Evolutionary conservation across 345 rosid species (phyloP), one percentile per base, ranked within the genome.

Genomic region (Aquilaria sinensis): DNA sequence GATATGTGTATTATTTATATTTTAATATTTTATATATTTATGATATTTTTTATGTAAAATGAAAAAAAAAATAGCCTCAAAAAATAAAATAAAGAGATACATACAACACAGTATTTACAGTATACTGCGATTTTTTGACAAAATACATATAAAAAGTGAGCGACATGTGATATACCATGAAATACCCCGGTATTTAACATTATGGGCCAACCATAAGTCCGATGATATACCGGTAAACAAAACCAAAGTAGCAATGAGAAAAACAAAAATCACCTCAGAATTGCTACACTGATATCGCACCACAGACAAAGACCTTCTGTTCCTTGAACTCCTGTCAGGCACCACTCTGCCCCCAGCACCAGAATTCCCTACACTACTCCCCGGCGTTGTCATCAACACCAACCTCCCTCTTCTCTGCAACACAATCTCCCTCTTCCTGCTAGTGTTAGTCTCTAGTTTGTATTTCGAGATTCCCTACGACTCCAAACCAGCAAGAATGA

Each of bases 331-430:
- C 54, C 50, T 66, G 30, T 70, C 68, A 47, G 69, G 50, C 23
- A 60, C 53, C 14, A 54, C 59, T 75, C 77, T 74, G 56, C 74
- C 74, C 12, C 50, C 65, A 56, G 46, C 66, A 31, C 72, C 62
- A 54, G 54, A 15, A 41, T 72, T 70, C 53, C 58, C 63, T 33
- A 15, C 63, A 54, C 32, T 73, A 29, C 77, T 76, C 74, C 81
- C 79, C n/a, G 78, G 62, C 32, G 72, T 51, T 61, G 70, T 83
- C 85, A 97, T 93, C 58, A 92, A 79, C 2, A 83, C 94, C 61
- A 97, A 86, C 84, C 98, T 56, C 30, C 97, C 98, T 49, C 97
- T 86, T 71, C 94, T 80, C 71, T 76, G 84, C 53, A 83, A 61
- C 67, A 52, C 67, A 32, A 60, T 62, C 14, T 10, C 72, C n/a